Evolutionary conservation across 441 rosid species (phyloP).

Genomic region (Adansonia rubrostipa): DNA sequence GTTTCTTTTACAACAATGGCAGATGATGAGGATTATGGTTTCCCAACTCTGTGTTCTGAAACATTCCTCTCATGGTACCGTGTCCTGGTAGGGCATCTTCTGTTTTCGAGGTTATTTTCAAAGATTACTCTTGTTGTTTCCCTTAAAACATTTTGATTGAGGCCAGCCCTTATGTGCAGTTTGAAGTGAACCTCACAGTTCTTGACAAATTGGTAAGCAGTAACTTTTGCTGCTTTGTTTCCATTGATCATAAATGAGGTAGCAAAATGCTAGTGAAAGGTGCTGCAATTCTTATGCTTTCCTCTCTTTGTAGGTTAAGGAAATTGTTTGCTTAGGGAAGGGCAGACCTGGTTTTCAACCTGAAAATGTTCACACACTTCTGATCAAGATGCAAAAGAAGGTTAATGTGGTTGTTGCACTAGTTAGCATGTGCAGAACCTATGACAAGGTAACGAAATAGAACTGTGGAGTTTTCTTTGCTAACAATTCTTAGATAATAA

Average conservation of each 20-base stretch:
- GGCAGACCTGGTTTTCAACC: slow-evolving; percentile 39
- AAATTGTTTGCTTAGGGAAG: slow-evolving; percentile 48
- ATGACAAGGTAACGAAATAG: slow-evolving; percentile 60
- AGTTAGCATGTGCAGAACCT: slow-evolving; percentile 66
- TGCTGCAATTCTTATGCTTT: slow-evolving; percentile 19
- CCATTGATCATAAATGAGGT: slow-evolving; percentile 19
- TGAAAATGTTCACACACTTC: slow-evolving; percentile 50
- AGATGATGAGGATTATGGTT: slow-evolving; percentile 57
- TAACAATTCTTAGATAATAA: background rate
- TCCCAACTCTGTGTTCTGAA: slow-evolving; percentile 59
- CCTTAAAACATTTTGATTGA: slow-evolving; percentile 24
- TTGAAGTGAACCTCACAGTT: slow-evolving; percentile 71
- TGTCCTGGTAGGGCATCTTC: slow-evolving; percentile 58
- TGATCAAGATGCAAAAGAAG: slow-evolving; percentile 52
- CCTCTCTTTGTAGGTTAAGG: slow-evolving; percentile 56
- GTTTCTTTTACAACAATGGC: slow-evolving; percentile 43
- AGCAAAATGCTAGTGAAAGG: slow-evolving; percentile 12
- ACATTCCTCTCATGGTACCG: slow-evolving; percentile 79
- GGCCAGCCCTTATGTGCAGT: slow-evolving; percentile 52
- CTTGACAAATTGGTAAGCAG: slow-evolving; percentile 64
- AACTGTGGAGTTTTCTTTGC: slow-evolving; percentile 15
- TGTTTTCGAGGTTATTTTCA: slow-evolving; percentile 1
- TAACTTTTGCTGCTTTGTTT: slow-evolving; percentile 25
- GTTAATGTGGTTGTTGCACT: slow-evolving; percentile 78
- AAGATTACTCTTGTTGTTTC: slow-evolving; percentile 16